Conservation (phyloP, 495 filamentous ascomycete genomes). For the Aspergillus avenaceus region DNA sequence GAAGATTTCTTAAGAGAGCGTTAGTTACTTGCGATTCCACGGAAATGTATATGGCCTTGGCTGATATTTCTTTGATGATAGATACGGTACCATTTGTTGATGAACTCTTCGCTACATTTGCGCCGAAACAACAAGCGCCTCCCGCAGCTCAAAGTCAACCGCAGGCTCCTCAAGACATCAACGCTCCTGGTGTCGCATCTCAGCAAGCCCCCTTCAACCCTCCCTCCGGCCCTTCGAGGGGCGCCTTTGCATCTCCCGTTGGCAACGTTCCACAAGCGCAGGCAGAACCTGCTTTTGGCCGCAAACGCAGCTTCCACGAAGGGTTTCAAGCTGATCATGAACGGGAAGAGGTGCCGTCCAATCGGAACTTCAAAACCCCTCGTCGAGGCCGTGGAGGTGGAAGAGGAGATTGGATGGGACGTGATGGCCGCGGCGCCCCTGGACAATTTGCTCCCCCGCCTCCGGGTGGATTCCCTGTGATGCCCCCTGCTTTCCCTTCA, state of each 20-base stretch:
- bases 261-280: conserved; percentile 11
- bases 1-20: conserved; percentile 85
- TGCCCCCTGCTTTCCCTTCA: conserved; percentile 46
- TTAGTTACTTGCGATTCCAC: conserved; percentile 30
- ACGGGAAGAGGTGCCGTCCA: conserved; percentile 38
- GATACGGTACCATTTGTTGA: conserved; percentile 76
- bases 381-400: conserved; percentile 62
- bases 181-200: conserved; percentile 15
- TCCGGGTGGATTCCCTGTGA: conserved; percentile 40
- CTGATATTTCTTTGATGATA: conserved; percentile 20
- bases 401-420: conserved; percentile 45
- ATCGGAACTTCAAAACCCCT: conserved; percentile 66
- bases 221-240: conserved; percentile 30
- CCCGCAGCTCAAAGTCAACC: conserved; percentile 47
- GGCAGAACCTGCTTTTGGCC: conserved; percentile 23
- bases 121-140: conserved; percentile 49
- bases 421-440: conserved; percentile 20
- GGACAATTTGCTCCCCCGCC: conserved; percentile 30
- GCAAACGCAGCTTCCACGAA: conserved; percentile 59
- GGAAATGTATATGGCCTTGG: background rate
- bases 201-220: conserved; percentile 32
- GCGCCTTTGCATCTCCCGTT: conserved; percentile 19
- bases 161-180: conserved; percentile 40
- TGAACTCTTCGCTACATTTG: conserved; percentile 70
- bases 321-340: conserved; percentile 51